These are phyloP conservation scores for Paramecium pentaurelia DNA, from an alignment of 73 alveolate genomes.

Conservation along the genomic window DNA sequence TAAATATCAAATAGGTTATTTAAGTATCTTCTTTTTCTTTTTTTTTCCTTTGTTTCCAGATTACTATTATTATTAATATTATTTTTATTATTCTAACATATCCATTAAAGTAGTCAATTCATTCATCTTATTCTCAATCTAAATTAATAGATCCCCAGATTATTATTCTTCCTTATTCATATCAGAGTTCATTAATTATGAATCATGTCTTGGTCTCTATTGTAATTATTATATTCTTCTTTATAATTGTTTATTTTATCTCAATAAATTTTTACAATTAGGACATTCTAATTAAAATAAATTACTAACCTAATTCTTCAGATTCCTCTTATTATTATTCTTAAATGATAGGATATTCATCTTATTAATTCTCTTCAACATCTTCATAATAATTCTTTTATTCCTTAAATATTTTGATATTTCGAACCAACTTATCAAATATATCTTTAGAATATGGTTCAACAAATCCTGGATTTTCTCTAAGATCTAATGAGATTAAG, in stretches of 20 bases:
- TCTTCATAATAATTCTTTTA: not conserved
- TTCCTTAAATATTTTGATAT: not conserved
- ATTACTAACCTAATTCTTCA: not conserved
- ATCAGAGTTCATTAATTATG: not conserved
- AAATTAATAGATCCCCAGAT: not conserved
- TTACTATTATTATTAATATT: not conserved
- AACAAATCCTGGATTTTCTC: slow-evolving; percentile 60
- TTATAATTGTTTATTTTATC: not conserved
- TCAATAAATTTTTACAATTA: slow-evolving; percentile 9
- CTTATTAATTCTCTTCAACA: not conserved
- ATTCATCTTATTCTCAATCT: slow-evolving; percentile 27
- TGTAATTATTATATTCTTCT: not conserved
- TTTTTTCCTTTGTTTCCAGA: not conserved
- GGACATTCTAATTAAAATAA: not conserved
- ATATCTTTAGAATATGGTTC: slow-evolving; percentile 51
- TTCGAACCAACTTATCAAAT: slow-evolving; percentile 23
- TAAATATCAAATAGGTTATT: not conserved
- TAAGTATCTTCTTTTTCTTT: not conserved
- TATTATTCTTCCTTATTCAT: not conserved
- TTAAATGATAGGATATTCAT: not conserved
- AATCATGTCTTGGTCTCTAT: slow-evolving; percentile 36
- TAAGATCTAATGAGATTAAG: slow-evolving; percentile 41
- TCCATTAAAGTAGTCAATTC: slow-evolving; percentile 41
- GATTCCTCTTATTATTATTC: slow-evolving; percentile 29
- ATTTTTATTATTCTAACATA: not conserved